Evolutionary conservation across 2,329 filamentous ascomycete genomes (phyloP).

Genomic region (Colletotrichum limetticola): DNA sequence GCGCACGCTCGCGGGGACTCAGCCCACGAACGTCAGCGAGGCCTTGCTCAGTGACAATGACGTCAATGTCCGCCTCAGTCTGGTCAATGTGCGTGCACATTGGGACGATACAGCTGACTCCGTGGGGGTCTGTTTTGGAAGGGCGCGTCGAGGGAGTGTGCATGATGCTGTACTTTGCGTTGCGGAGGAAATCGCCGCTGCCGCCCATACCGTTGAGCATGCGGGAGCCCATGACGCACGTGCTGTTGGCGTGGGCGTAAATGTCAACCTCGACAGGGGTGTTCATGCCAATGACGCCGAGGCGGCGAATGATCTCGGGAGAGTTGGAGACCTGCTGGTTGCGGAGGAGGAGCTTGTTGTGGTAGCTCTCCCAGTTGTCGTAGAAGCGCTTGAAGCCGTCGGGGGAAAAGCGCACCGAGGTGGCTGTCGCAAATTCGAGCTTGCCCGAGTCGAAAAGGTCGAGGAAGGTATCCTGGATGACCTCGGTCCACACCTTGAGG

Average conservation of each 20-base stretch:
- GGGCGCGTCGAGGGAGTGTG: conserved; percentile 87
- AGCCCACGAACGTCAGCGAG: conserved; percentile 88
- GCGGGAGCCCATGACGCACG: conserved; percentile 87
- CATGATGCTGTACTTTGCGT: conserved; percentile 89
- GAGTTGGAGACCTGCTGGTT: conserved; percentile 91
- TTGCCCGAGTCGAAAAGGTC: conserved; percentile 91
- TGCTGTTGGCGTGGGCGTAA: conserved; percentile 92
- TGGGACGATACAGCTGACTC: conserved; percentile 89
- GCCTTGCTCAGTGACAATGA: conserved; percentile 81
- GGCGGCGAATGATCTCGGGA: conserved; percentile 87
- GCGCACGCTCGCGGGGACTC: conserved; percentile 80
- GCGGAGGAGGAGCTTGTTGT: conserved; percentile 84
- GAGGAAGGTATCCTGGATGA: conserved; percentile 91
- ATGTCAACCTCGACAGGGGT: conserved; percentile 95
- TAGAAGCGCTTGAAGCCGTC: conserved; percentile 94
- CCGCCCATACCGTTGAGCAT: conserved; percentile 90
- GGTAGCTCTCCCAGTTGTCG: conserved; percentile 82
- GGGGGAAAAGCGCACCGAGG: conserved; percentile 89
- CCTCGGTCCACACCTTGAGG: conserved; percentile 93
- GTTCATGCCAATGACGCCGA: conserved; percentile 95
- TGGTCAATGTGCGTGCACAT: conserved; percentile 94
- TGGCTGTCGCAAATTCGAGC: conserved; percentile 90
- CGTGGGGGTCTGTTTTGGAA: conserved; percentile 83
- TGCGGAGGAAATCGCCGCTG: conserved; percentile 83
- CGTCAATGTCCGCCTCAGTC: conserved; percentile 91